These are phyloP conservation scores for Solanum arcanum DNA, from an alignment of 257 asterid species.

Conservation along the genomic window DNA sequence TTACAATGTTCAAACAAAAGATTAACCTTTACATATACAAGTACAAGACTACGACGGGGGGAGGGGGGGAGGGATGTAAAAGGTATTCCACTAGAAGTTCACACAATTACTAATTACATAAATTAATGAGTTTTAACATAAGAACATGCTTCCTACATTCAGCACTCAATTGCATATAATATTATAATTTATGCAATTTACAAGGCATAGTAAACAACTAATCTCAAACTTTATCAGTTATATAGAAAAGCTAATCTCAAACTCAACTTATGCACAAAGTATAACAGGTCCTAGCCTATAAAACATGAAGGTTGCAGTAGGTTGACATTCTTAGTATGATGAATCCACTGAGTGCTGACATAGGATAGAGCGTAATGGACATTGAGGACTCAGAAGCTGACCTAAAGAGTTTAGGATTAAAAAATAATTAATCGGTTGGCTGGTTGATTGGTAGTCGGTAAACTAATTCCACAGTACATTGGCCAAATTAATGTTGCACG, in stretches of 20 bases:
- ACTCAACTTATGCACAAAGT: neutral
- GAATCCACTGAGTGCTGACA: neutral
- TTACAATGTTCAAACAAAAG: neutral
- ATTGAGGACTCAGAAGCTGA: neutral
- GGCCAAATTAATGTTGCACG: neutral
- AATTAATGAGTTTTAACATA: neutral
- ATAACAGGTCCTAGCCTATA: neutral
- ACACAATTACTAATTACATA: neutral
- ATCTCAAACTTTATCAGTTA: neutral
- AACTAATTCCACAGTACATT: neutral
- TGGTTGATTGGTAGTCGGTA: neutral
- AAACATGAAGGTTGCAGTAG: neutral
- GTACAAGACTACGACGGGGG: neutral
- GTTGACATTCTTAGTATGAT: neutral
- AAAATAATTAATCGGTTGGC: neutral
- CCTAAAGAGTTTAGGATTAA: neutral
- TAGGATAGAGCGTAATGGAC: neutral
- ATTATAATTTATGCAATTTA: neutral
- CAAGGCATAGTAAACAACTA: neutral
- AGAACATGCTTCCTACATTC: neutral
- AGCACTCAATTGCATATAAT: neutral
- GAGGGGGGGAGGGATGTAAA: neutral
- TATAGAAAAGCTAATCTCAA: neutral
- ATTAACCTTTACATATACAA: neutral
- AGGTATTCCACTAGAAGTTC: neutral